Evolutionary conservation across 495 filamentous ascomycete species (phyloP), one percentile per base, ranked within the genome.

Genomic region (Pyrenopolyporus hunteri): DNA sequence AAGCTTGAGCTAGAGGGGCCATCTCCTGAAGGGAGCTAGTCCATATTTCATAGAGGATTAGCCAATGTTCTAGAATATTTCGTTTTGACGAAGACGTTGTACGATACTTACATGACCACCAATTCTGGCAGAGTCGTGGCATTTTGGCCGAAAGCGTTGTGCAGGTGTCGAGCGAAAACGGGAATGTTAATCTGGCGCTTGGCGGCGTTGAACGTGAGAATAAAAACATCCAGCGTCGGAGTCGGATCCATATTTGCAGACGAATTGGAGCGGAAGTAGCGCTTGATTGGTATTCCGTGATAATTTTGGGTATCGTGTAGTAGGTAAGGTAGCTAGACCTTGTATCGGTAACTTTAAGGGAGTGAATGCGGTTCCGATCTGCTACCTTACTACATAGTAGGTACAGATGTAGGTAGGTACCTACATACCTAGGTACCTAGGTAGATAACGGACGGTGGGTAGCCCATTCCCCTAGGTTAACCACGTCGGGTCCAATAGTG

Each of bases 171-270:
- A 11, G 89, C 84, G 67, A 94, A 92, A 49, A 79, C 74, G 14
- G 83, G 75, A 20, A 82, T 74, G 57, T 89, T 77, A 66, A 92
- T 85, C 16, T 83, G 73, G 43, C 80, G 80, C 42, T 87, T 83
- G 11, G 84, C 94, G 66, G 92, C 97, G 71, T 98, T 98, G 74
- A 93, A 95, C 25, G 94, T 97, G 28, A 96, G 74, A 33, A 95
- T 80, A 69, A 94, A 91, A 44, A 92, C 65, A 48, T 82, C 77
- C 28, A 82, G 57, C 22, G 70, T 69, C 17, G 74, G 49, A 55
- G 51, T n/a, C 25, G 59, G 31, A 11, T 29, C 42, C 62, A 60
- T 66, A n/a, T 50, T 20, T 36, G 28, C 17, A 25, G 22, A 29
- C 11, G 23, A 49, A 49, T 35, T 32, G 2, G n/a, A 25, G 35